Base-by-base conservation (phyloP, 306 rosid species). In the Rosa rugosa region DNA sequence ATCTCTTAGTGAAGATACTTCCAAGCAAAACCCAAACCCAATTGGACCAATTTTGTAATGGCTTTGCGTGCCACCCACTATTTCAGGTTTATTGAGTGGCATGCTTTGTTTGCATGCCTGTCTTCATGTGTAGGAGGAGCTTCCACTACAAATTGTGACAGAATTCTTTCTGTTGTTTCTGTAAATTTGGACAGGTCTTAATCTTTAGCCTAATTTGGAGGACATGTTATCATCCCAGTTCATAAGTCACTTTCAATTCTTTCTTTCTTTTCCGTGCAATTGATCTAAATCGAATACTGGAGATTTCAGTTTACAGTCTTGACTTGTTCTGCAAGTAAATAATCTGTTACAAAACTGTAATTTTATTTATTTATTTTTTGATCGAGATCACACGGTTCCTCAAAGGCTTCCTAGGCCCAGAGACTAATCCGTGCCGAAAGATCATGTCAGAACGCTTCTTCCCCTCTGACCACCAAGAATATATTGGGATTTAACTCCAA, bases 181-280 rank as follows among this genome's bases (percentile, higher is more conserved):
- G 20, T 68, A 73, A 64, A 40, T 47, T 41, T 64, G 44, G 62
- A 22, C 50, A 60, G n/a, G 34, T 73, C 47, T 79, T 5, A 27
- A 23, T 77, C 69, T 73, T 49, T 2, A 16, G 20, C 63, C 54
- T 54, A 6, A 66, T 42, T 20, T 56, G 51, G 57, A 74, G 10
- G 17, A 11, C 79, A 71, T 50, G 79, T 71, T 79, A 69, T 79
- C 70, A 71, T 66, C 72, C 60, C 11, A 36, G 54, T 76, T 27
- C 87, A 80, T 66, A 7, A 46, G 85, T 89, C 92, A 38, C 77
- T 86, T 71, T 85, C 87, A 79, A 10, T 60, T 60, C 12, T 27
- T 75, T 25, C 1, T 22, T 34, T 72, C 12, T 60, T 18, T 80
- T 70, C 8, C 44, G 23, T 71, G 59, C 49, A 44, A 56, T 75